Percentiles rank a stretch among this genome's conserved stretches.
Conservation (phyloP, 1,284 basidiomycete species). For the Melanopsichium pennsylvanicum region DNA sequence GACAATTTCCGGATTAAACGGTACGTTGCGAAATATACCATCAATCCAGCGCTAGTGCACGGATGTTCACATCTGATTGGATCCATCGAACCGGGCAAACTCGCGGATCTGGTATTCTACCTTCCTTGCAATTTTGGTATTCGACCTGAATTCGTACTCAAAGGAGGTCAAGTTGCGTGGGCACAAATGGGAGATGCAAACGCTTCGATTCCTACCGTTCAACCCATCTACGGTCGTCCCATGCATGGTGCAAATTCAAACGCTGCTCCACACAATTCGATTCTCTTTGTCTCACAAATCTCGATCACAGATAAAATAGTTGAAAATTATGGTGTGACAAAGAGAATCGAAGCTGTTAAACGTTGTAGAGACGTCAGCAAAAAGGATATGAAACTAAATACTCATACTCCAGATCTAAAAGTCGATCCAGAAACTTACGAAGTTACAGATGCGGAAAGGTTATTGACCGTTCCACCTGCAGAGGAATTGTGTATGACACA, state of each 20-base stretch:
- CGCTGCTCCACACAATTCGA: conserved; percentile 80
- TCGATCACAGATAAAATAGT: conserved; percentile 69
- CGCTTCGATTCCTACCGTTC: conserved; percentile 84
- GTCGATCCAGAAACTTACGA: conserved; percentile 88
- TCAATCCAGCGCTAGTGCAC: conserved; percentile 95
- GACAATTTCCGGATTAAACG: conserved; percentile 98
- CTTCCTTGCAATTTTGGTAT: conserved; percentile 89
- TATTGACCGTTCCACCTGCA: conserved; percentile 55
- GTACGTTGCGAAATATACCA: conserved; percentile 94
- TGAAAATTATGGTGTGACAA: conserved; percentile 77
- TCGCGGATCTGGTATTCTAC: conserved; percentile 96
- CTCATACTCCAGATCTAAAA: conserved; percentile 78
- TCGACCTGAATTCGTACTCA: conserved; percentile 89
- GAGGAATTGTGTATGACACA: conserved; percentile 55
- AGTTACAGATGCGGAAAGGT: conserved; percentile 50
- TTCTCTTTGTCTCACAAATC: conserved; percentile 74
- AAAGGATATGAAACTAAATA: conserved; percentile 93
- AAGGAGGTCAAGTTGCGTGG: conserved; percentile 92
- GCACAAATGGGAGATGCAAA: conserved; percentile 93
- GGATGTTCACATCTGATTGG: conserved; percentile 89
- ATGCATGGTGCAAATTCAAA: conserved; percentile 86
- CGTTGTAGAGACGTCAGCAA: conserved; percentile 81
- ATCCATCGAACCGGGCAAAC: conserved; percentile 79
- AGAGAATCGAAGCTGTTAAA: conserved; percentile 78
- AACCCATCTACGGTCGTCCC: conserved; percentile 81